A percentile compares a stretch with the other conserved stretches of the same genome.
phyloP scores from a whole-genome alignment of 495 filamentous ascomycete species.

The Penicillium dipodomyicola region DNA sequence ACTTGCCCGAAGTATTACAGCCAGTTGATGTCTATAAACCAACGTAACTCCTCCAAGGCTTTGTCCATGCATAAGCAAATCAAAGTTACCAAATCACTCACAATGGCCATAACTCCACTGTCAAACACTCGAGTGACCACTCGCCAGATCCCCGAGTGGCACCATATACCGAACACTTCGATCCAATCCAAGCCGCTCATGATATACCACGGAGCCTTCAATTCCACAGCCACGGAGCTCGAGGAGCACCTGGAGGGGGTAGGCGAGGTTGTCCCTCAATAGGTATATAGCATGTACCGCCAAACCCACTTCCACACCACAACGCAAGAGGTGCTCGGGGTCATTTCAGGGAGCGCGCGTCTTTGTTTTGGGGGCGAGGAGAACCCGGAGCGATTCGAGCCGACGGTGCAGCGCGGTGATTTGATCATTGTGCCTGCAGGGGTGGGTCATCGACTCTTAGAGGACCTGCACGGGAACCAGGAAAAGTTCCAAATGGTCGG shows the following conservation, averaged over 20 bases:
- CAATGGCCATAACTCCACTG: slow-evolving; percentile 43
- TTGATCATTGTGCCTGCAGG: slow-evolving; percentile 66
- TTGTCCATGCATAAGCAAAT: slow-evolving; percentile 5
- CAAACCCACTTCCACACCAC: slow-evolving; percentile 65
- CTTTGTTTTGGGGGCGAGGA: slow-evolving; percentile 67
- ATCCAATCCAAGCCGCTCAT: slow-evolving; percentile 61
- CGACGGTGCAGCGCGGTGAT: slow-evolving; percentile 56
- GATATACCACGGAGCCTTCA: slow-evolving; percentile 57
- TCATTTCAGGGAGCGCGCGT: slow-evolving; percentile 55
- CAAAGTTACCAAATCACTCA: not conserved
- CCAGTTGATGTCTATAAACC: not conserved
- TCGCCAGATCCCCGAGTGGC: slow-evolving; percentile 58
- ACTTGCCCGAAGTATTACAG: not conserved
- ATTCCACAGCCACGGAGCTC: slow-evolving; percentile 46
- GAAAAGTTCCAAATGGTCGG: slow-evolving; percentile 64
- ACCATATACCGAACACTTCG: slow-evolving; percentile 62
- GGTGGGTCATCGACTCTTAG: slow-evolving; percentile 59
- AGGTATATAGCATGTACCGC: slow-evolving; percentile 66
- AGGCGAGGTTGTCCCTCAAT: slow-evolving; percentile 59
- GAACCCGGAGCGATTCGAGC: slow-evolving; percentile 57
- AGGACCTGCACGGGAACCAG: slow-evolving; percentile 47
- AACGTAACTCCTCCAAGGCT: not conserved
- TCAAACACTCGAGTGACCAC: slow-evolving; percentile 51
- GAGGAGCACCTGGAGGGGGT: slow-evolving; percentile 50
- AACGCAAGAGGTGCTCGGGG: slow-evolving; percentile 63